phyloP scores from a whole-genome alignment of 495 filamentous ascomycete species.

The Talaromyces stipitatus region DNA sequence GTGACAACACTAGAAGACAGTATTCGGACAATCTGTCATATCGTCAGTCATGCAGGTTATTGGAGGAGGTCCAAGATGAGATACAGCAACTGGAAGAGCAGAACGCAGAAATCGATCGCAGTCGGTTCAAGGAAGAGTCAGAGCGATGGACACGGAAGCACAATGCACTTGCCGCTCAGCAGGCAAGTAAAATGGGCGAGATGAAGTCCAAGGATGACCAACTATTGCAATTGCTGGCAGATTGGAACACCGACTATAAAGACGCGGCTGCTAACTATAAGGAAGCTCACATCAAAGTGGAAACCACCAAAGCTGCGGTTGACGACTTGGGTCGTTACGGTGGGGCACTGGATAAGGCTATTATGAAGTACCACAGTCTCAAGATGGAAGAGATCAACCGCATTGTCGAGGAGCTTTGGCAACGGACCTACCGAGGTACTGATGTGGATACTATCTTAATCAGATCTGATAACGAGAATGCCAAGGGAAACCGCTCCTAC shows the following conservation, averaged over 20 bases:
- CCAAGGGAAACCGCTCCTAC: conserved; percentile 73
- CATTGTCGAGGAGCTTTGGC: conserved; percentile 93
- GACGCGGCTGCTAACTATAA: conserved; percentile 76
- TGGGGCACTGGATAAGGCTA: conserved; percentile 80
- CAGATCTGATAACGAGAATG: conserved; percentile 73
- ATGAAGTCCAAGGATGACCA: conserved; percentile 79
- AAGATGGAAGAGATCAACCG: conserved; percentile 99
- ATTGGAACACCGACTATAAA: conserved; percentile 84
- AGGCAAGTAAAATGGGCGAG: conserved; percentile 57
- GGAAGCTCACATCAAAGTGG: conserved; percentile 81
- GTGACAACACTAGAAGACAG: conserved; percentile 68
- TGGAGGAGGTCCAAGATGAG: conserved; percentile 58
- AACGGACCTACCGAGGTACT: conserved; percentile 91
- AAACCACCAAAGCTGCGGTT: conserved; percentile 86
- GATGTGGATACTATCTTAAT: conserved; percentile 97
- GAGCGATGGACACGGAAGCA: conserved; percentile 51
- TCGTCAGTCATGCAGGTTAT: conserved; percentile 59
- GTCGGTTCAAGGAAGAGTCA: conserved; percentile 63
- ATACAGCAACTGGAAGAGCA: conserved; percentile 71
- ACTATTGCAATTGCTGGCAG: conserved; percentile 55
- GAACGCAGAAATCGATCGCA: conserved; percentile 74
- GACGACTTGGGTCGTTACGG: conserved; percentile 80
- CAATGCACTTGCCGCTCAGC: conserved; percentile 52
- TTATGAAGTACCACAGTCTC: conserved; percentile 89
- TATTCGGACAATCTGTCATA: conserved; percentile 84